These are phyloP conservation scores for Pittosporum tobira DNA, from an alignment of 129 eudicot genomes.

Conservation along the genomic window DNA sequence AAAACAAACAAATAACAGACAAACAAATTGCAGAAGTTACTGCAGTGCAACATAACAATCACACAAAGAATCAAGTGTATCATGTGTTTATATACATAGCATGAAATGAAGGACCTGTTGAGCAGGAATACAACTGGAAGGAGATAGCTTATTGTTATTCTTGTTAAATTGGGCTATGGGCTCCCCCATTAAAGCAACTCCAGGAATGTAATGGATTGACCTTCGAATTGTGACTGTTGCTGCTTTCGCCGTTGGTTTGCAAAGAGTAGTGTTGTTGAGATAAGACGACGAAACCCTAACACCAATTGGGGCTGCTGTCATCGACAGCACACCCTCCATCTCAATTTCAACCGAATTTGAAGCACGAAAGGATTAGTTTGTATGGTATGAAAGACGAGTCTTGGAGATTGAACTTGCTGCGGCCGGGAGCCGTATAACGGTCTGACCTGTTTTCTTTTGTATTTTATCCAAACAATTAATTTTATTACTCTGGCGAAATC, in stretches of 20 bases:
- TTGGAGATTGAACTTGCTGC: too few relatives aligned
- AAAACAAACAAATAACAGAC: too few relatives aligned
- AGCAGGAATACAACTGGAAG: slow-evolving; percentile 24
- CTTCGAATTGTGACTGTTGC: not conserved
- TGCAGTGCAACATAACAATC: not conserved
- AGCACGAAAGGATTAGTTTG: too few relatives aligned
- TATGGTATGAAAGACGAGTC: too few relatives aligned
- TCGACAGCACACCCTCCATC: slow-evolving; percentile 21
- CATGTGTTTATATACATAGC: too few relatives aligned
- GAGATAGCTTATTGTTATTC: not conserved
- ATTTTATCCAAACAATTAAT: too few relatives aligned
- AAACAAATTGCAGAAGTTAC: not conserved
- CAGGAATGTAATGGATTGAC: slow-evolving; percentile 14
- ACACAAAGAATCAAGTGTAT: too few relatives aligned
- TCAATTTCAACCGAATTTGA: too few relatives aligned
- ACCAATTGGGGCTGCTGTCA: slow-evolving; percentile 10
- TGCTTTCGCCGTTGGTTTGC: not conserved
- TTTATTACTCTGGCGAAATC: too few relatives aligned
- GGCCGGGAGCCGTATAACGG: too few relatives aligned
- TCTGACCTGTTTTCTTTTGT: too few relatives aligned
- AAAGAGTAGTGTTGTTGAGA: not conserved
- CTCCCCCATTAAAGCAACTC: slow-evolving; percentile 4
- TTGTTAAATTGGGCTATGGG: not conserved
- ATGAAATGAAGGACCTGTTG: slow-evolving; percentile 22
- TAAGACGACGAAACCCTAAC: slow-evolving; percentile 2